Percentiles rank a stretch among this genome's conserved stretches.
Conservation (phyloP, 2,329 filamentous ascomycete genomes). For the Colletotrichum sp. region DNA sequence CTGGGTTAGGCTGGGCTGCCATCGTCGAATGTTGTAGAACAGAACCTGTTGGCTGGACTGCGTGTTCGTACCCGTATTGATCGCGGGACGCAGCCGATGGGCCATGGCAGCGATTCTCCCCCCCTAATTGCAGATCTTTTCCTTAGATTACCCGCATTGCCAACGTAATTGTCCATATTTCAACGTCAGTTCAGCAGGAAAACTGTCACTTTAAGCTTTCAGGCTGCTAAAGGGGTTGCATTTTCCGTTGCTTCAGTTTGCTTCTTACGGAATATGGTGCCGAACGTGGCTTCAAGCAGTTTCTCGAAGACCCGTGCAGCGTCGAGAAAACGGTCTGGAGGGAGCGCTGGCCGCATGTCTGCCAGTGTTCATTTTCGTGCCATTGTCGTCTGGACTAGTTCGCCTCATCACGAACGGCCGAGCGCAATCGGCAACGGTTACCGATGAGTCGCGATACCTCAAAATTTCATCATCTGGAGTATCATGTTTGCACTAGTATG, state of each 20-base stretch:
- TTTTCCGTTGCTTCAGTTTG: neutral
- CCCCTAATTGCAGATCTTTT: neutral
- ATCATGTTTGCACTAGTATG: neutral
- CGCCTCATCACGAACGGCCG: neutral
- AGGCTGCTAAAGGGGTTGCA: neutral
- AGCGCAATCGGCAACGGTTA: neutral
- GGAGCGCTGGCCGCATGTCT: neutral
- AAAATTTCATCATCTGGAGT: neutral
- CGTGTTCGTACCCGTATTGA: slow-evolving; percentile 17
- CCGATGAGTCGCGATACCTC: neutral
- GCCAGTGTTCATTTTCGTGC: neutral
- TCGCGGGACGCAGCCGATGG: neutral
- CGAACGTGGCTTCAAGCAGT: neutral
- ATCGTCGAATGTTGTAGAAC: neutral
- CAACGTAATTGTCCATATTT: neutral
- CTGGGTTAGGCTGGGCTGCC: neutral
- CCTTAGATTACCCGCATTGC: neutral
- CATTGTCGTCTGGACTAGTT: neutral
- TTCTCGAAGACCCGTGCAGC: neutral
- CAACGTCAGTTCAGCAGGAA: neutral
- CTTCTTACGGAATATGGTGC: neutral
- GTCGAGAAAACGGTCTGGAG: neutral
- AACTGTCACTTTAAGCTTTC: neutral
- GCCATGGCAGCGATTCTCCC: neutral
- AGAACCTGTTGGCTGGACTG: neutral